Evolutionary conservation across 2,329 filamentous ascomycete species (phyloP), one percentile per base, ranked within the genome.

Genomic region (Zymoseptoria crescenta): DNA sequence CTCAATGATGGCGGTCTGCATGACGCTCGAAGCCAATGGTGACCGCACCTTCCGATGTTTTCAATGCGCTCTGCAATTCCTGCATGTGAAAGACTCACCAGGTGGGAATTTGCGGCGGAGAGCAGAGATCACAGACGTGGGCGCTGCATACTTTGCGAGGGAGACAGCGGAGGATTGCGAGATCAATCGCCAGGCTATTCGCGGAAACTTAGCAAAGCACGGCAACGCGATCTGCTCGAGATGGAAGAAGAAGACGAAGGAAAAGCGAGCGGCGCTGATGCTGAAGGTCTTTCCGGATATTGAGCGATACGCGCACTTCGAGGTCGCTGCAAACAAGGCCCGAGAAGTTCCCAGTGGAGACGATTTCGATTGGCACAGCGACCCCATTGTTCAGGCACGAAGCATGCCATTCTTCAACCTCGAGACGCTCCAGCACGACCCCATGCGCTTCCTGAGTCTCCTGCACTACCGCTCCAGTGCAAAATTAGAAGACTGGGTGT

Each of bases 401-500:
- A 24, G 24, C 24, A 24, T 24, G 24, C 24, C 24, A 30, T 30
- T 8, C 10, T 4, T 10, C 30, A 45, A 49, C 48, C 30, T 49
- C 10, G 29, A n/a, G n/a, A 16, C 27, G 52, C n/a, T 41, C 19
- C 21, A 55, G 41, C 21, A 48, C 54, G n/a, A 19, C 35, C 16
- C 49, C 45, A 10, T 10, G 24, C 55, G 58, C 21, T 45, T 64
- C 3, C 59, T 64, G 8, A 52, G 52, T 29, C 50, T 64, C 7
- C 53, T 64, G 16, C 57, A 62, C 48, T 27, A 60, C 30, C 57
- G 62, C 10, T 56, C 59, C 8, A 7, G 9, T 1, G 29, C 24
- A 16, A 51, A 55, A 8, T 56, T 56, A 9, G 55, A 58, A 16
- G 48, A 62, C 4, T 64, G 62, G 59, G 30, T 62, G 2, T 10